phyloP scores from a whole-genome alignment of 495 filamentous ascomycete genomes.

The Jackrogersella multiformis region DNA sequence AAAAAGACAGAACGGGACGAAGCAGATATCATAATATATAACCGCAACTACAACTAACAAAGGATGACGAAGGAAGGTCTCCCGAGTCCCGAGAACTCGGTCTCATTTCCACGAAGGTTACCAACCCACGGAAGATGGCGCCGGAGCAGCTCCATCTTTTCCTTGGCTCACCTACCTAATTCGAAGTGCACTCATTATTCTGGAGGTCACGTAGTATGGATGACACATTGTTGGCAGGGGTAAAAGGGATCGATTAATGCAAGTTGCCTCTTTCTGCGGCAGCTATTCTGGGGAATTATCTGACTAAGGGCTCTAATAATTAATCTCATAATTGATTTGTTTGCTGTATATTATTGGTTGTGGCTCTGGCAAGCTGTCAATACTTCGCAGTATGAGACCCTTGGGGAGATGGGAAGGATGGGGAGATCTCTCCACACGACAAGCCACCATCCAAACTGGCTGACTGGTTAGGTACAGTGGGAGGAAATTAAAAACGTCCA shows the following conservation, averaged over 20 bases:
- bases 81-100: too few relatives aligned
- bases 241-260: neutral
- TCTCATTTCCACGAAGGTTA: conserved; percentile 13
- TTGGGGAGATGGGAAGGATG: too few relatives aligned
- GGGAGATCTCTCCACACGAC: too few relatives aligned
- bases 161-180: conserved; percentile 19
- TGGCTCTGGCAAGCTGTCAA: neutral
- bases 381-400: neutral
- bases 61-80: neutral
- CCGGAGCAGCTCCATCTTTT: conserved; percentile 7
- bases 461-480: too few relatives aligned
- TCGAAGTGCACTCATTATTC: neutral
- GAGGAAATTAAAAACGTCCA: too few relatives aligned
- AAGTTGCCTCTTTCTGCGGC: neutral
- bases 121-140: conserved; percentile 8
- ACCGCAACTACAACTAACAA: neutral
- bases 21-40: neutral
- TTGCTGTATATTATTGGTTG: conserved; percentile 6
- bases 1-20: neutral
- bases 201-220: conserved; percentile 15
- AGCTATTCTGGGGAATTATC: conserved; percentile 12
- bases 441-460: too few relatives aligned
- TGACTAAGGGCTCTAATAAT: conserved; percentile 10
- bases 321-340: neutral
- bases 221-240: neutral